Base-by-base conservation (phyloP, 2,329 filamentous ascomycete genomes). In the Rutstroemia sp. region DNA sequence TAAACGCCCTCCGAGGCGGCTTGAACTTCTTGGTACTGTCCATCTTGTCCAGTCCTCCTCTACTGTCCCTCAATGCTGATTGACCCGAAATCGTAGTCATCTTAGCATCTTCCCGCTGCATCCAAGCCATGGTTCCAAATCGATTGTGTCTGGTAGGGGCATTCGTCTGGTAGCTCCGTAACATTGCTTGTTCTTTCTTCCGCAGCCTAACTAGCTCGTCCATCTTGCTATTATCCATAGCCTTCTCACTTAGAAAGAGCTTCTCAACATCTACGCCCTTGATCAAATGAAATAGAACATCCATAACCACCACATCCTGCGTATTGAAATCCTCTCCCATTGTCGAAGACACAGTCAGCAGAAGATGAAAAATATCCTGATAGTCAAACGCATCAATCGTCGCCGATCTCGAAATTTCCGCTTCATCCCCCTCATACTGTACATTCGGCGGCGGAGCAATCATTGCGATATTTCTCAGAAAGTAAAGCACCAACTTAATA, bases 81-180 rank as follows among this genome's bases (percentile, higher is more conserved):
- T 97, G 92, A 1, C 94, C 94, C 0, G 91, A 92, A 1, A 99
- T 80, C 0, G 92, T 91, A 0, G 89, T 87, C 65, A 94, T 82
- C 66, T 92, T 92, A 51, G 87, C 85, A 63, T 92, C 87, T 49
- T 91, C 88, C 56, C 92, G 79, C 73, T 95, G 90, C 39, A 99
- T 83, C 92, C 92, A 97, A 37, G 96, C 85, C 89, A 97, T 97
- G 10, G 92, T 95, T 2, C 94, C 94, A 67, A 97, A 99, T 37
- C 94, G 83, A 64, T 92, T 95, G 71, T 99, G 94, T 49, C 94
- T 79, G 3, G 90, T 92, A 0, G 92, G 89, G 2, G 88, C 88
- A 67, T 85, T 85, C 63, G 85, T 86, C 54, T 87, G 86, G 65
- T 91, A 87, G 49, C 86, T 81, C 64, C 86, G 83, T 54, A 90